phyloP scores from a whole-genome alignment of 495 filamentous ascomycete genomes.

The Talaromyces proteolyticus region DNA sequence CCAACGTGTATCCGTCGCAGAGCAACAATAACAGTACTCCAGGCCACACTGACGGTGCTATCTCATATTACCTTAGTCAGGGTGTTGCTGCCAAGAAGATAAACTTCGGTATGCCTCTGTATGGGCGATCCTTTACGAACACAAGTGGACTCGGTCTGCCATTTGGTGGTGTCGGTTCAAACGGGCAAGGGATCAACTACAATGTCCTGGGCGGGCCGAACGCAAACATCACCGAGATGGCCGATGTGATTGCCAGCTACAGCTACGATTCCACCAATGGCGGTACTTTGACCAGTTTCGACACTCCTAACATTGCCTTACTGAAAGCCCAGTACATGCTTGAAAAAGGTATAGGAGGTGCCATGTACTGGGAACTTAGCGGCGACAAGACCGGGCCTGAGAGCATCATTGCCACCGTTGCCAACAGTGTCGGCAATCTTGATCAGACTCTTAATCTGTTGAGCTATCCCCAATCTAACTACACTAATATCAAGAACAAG shows the following conservation, averaged over 20 bases:
- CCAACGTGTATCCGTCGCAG: slow-evolving; percentile 61
- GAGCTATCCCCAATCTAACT: slow-evolving; percentile 66
- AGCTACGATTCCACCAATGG: slow-evolving; percentile 52
- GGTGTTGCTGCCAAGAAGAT: slow-evolving; percentile 67
- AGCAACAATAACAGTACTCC: slow-evolving; percentile 52
- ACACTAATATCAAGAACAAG: slow-evolving; percentile 69
- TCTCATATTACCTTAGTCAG: slow-evolving; percentile 52
- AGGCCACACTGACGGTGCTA: slow-evolving; percentile 36
- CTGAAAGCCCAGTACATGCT: slow-evolving; percentile 63
- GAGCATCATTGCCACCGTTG: slow-evolving; percentile 54
- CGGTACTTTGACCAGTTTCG: slow-evolving; percentile 70
- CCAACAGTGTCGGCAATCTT: slow-evolving; percentile 48
- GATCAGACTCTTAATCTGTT: slow-evolving; percentile 60
- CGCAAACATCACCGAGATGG: slow-evolving; percentile 29
- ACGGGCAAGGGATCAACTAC: slow-evolving; percentile 75
- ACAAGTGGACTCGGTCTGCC: slow-evolving; percentile 67
- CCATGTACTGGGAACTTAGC: slow-evolving; percentile 92
- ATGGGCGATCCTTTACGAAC: slow-evolving; percentile 75
- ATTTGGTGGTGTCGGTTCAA: slow-evolving; percentile 64
- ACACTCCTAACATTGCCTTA: slow-evolving; percentile 53
- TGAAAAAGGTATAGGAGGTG: slow-evolving; percentile 62
- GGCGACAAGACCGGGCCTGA: slow-evolving; percentile 58
- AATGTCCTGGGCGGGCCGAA: slow-evolving; percentile 50
- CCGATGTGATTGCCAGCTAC: slow-evolving; percentile 50
- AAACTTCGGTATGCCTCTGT: slow-evolving; percentile 80